A percentile compares a stretch with the other conserved stretches of the same genome.
These are phyloP conservation scores for Geotrichum aggregatum DNA, from an alignment of 1,139 yeast genomes.

Conservation along the genomic window DNA sequence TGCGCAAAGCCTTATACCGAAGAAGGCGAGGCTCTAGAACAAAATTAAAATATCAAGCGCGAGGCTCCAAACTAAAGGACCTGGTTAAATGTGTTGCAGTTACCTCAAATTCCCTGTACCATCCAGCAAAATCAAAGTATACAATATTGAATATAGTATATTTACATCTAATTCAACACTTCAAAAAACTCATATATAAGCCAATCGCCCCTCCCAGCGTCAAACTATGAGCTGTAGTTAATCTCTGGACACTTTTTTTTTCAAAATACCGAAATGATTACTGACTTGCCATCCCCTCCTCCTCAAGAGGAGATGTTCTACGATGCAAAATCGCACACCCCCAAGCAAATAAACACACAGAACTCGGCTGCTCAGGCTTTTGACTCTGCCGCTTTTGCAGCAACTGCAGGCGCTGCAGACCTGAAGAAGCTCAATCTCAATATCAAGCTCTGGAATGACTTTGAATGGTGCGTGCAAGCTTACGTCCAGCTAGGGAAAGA, in stretches of 20 bases:
- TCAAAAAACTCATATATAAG: no score
- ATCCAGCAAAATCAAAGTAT: no score
- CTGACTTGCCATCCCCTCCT: neutral
- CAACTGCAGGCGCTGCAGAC: slow-evolving; percentile 2
- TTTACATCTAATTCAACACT: no score
- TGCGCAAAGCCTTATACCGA: slow-evolving; percentile 78
- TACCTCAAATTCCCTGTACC: no score
- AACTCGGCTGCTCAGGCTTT: neutral
- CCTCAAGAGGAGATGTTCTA: slow-evolving; percentile 9
- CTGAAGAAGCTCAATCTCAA: slow-evolving; percentile 7
- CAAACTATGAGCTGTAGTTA: no score
- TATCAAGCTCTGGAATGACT: slow-evolving; percentile 10
- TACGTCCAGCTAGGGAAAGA: slow-evolving; percentile 13
- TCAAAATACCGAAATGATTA: no score
- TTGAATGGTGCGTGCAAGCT: slow-evolving; percentile 11
- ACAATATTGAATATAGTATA: no score
- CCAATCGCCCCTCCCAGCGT: no score
- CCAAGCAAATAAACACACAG: neutral
- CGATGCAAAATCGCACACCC: slow-evolving; percentile 6
- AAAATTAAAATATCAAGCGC: no score
- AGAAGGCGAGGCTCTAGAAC: neutral
- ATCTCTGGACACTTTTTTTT: no score
- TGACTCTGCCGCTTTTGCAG: neutral
- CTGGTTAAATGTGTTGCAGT: no score
- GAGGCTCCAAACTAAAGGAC: no score